These are phyloP conservation scores for Decorospora gaudefroyi DNA, from an alignment of 2,329 filamentous ascomycete species.

Conservation along the genomic window DNA sequence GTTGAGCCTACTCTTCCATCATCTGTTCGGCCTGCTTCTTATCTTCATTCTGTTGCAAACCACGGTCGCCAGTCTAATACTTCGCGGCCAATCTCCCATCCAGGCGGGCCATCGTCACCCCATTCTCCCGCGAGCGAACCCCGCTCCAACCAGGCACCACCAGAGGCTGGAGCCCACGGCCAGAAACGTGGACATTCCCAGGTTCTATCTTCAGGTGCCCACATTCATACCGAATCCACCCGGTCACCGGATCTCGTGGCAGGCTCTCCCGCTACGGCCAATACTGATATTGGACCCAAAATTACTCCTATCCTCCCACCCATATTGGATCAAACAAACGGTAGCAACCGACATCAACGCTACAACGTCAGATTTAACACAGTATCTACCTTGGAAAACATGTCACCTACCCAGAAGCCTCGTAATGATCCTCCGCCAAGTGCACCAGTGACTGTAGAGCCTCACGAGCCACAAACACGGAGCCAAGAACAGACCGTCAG, in stretches of 20 bases:
- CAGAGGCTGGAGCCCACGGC: constrained; percentile 7
- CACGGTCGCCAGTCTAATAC: constrained; percentile 18
- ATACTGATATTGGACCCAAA: constrained; percentile 12
- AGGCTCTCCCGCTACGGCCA: constrained; percentile 7
- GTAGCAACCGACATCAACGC: constrained; percentile 24
- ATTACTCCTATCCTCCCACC: constrained; percentile 11
- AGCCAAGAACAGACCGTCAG: constrained; percentile 10
- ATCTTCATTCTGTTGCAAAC: constrained; percentile 8
- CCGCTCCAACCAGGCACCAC: constrained; percentile 9
- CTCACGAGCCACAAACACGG: constrained; percentile 11
- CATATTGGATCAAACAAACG: constrained; percentile 16
- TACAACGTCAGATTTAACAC: constrained; percentile 36
- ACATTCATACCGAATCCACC: constrained; percentile 6
- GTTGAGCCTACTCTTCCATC: constrained; percentile 14
- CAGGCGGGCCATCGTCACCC: constrained; percentile 13
- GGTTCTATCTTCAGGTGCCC: constrained; percentile 5
- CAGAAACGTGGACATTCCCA: constrained; percentile 12
- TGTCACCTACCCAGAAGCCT: constrained; percentile 25
- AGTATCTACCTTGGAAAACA: constrained; percentile 22
- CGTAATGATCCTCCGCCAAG: constrained; percentile 22
- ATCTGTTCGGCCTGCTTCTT: constrained; percentile 19
- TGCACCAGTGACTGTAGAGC: constrained; percentile 6
- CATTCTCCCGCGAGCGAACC: constrained; percentile 9
- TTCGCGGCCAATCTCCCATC: constrained; percentile 11
- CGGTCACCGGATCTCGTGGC: constrained; percentile 20